A percentile compares a stretch with the other conserved stretches of the same genome.
phyloP scores from a whole-genome alignment of 345 rosid genomes.

The Crucihimalaya himalaica region DNA sequence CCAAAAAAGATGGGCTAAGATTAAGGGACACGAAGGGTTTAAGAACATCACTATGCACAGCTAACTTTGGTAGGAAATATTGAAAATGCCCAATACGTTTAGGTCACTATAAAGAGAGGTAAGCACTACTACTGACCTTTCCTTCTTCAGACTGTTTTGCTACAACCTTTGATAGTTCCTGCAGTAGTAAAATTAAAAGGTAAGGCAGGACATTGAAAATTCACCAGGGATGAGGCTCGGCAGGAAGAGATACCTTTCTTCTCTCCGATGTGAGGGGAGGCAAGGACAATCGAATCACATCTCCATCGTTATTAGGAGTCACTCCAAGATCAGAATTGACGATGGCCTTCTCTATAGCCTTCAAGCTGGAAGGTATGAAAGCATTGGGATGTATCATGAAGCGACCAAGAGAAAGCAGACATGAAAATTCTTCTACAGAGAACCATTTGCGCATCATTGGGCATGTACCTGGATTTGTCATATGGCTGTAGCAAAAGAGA shows the following conservation, averaged over 20 bases:
- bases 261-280: conserved; percentile 91
- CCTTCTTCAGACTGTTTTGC: conserved; percentile 95
- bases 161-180: conserved; percentile 86
- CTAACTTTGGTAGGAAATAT: not conserved
- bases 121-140: conserved; percentile 53
- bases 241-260: conserved; percentile 67
- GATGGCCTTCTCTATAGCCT: conserved; percentile 91
- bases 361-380: conserved; percentile 56
- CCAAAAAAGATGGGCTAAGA: not conserved
- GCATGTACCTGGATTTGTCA: conserved; percentile 84
- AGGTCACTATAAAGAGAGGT: conserved; percentile 3
- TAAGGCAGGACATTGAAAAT: not conserved
- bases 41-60: not conserved
- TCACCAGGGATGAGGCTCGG: not conserved
- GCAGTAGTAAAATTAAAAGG: conserved; percentile 33
- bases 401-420: not conserved
- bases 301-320: conserved; percentile 94
- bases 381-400: not conserved
- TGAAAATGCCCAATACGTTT: not conserved
- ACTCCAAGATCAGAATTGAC: conserved; percentile 82
- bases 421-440: not conserved
- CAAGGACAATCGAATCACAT: conserved; percentile 73
- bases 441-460: not conserved
- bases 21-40: conserved; percentile 1
- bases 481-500: conserved; percentile 92